Evolutionary conservation across 1,139 yeast species (phyloP).

Genomic region (Trichomonascaceae sp.): DNA sequence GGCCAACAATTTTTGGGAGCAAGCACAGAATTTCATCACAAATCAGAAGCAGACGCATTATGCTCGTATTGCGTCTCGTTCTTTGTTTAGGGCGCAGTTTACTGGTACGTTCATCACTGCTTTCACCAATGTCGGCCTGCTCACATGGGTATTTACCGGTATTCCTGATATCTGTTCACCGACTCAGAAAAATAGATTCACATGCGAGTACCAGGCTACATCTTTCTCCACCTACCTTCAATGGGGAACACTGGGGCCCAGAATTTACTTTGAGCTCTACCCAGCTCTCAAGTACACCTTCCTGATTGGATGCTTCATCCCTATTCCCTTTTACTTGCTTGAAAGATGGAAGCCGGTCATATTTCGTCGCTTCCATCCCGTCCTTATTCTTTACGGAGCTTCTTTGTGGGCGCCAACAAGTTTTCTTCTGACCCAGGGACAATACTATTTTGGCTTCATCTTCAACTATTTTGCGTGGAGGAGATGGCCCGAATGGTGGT

Average conservation of each 20-base stretch:
- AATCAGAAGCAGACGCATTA: constrained; percentile 56
- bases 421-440: constrained; percentile 45
- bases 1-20: constrained; percentile 52
- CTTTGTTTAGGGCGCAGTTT: constrained; percentile 49
- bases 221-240: constrained; percentile 45
- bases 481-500: constrained; percentile 43
- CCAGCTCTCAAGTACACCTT: constrained; percentile 43
- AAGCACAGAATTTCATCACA: constrained; percentile 41
- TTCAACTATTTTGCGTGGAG: constrained; percentile 49
- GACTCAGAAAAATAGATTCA: constrained; percentile 31
- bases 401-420: constrained; percentile 41
- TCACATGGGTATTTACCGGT: constrained; percentile 39
- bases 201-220: constrained; percentile 35
- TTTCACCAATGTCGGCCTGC: constrained; percentile 41
- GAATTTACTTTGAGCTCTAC: constrained; percentile 42
- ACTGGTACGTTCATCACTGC: constrained; percentile 33
- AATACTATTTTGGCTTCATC: constrained; percentile 46
- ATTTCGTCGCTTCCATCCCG: constrained; percentile 36
- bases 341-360: constrained; percentile 6
- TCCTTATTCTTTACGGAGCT: constrained; percentile 41
- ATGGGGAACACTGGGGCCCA: constrained; percentile 62
- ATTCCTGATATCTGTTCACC: constrained; percentile 22
- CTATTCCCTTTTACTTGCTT: constrained; percentile 10
- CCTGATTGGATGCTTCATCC: constrained; percentile 39
- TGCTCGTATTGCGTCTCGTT: constrained; percentile 49